Evolutionary conservation across 305 asterid genomes (phyloP).

Genomic region (Striga hermonthica): DNA sequence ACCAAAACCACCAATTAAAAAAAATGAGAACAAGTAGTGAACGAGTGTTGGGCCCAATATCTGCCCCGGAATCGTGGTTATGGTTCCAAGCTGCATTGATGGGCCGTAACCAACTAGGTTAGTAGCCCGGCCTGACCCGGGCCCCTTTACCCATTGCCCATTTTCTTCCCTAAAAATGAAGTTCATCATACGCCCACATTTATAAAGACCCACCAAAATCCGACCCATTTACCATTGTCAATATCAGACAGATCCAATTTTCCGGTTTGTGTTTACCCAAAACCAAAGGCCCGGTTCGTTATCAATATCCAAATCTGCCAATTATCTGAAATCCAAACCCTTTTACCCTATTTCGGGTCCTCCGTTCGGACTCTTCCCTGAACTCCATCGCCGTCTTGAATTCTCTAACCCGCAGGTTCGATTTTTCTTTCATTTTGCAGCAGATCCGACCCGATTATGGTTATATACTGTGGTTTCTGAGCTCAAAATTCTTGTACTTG

Average conservation of each 20-base stretch:
- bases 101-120: too few species aligned
- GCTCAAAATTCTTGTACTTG: constrained; percentile 10
- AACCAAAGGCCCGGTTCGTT: constrained; percentile 36
- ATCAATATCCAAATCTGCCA: constrained; percentile 31
- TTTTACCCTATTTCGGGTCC: constrained; percentile 43
- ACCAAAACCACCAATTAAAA: too few species aligned
- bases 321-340: constrained; percentile 43
- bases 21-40: too few species aligned
- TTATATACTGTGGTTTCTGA: constrained; percentile 7
- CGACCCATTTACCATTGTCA: constrained; percentile 23
- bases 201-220: constrained; percentile 20
- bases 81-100: too few species aligned
- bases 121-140: too few species aligned
- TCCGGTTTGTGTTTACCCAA: constrained; percentile 37
- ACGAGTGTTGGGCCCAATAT: too few species aligned
- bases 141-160: too few species aligned
- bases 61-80: too few species aligned
- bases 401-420: constrained; percentile 34
- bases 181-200: too few species aligned
- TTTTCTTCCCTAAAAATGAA: too few species aligned
- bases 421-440: not conserved
- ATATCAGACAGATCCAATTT: constrained; percentile 36
- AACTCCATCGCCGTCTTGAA: constrained; percentile 26
- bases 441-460: constrained; percentile 41
- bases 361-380: constrained; percentile 40